These are phyloP conservation scores for Boletellus ananas DNA, from an alignment of 768 basidiomycete genomes.

Conservation along the genomic window DNA sequence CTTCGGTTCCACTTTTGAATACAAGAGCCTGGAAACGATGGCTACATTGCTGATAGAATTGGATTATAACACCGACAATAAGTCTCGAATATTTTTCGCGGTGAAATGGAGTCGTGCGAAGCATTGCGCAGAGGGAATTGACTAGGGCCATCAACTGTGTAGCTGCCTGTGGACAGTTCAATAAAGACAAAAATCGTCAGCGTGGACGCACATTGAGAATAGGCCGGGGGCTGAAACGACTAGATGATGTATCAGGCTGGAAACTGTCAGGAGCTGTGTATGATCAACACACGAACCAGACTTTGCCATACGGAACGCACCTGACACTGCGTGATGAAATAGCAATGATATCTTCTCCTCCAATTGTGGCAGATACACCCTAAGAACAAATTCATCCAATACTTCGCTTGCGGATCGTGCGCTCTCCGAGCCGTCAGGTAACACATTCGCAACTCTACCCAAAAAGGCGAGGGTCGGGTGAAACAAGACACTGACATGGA, in stretches of 20 bases:
- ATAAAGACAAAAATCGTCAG: background rate
- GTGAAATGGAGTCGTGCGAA: conserved; percentile 89
- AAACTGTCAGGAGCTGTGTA: conserved; percentile 77
- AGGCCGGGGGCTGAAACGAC: conserved; percentile 63
- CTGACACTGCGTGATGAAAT: conserved; percentile 81
- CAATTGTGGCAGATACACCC: conserved; percentile 89
- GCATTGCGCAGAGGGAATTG: conserved; percentile 89
- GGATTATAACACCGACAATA: conserved; percentile 89
- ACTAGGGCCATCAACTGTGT: conserved; percentile 85
- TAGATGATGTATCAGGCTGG: conserved; percentile 70
- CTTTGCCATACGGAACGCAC: conserved; percentile 33
- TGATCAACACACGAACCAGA: conserved; percentile 2
- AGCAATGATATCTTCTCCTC: conserved; percentile 89
- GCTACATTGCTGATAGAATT: conserved; percentile 93
- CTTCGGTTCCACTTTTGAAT: conserved; percentile 37
- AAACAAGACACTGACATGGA: conserved; percentile 93
- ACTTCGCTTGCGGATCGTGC: conserved; percentile 65
- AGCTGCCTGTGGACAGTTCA: conserved; percentile 54
- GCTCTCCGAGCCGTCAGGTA: conserved; percentile 70
- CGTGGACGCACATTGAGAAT: conserved; percentile 61
- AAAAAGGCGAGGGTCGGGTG: conserved; percentile 89
- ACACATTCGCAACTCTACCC: conserved; percentile 60
- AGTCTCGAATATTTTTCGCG: conserved; percentile 92
- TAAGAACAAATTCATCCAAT: conserved; percentile 89
- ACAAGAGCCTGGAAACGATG: conserved; percentile 80